Percentiles rank a stretch among this genome's conserved stretches.
phyloP scores from a whole-genome alignment of 352 stramenopile species.

The Peronospora destructor region DNA sequence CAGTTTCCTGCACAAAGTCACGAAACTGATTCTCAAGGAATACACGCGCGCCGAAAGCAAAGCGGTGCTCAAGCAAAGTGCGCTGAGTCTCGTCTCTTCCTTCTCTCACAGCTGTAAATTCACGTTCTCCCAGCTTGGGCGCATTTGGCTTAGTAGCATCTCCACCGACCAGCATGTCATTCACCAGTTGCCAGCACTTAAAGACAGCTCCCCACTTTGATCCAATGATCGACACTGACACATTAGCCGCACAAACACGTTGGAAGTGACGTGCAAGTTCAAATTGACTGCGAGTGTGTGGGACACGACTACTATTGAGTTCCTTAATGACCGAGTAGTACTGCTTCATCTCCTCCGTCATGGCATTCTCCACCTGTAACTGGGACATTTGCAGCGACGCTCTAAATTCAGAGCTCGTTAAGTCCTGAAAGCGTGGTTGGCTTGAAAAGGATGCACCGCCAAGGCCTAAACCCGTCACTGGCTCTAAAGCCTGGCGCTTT shows the following conservation, averaged over 20 bases:
- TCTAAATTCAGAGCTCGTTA: constrained; percentile 18
- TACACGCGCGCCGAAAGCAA: constrained; percentile 59
- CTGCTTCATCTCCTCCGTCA: constrained; percentile 82
- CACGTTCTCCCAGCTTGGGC: constrained; percentile 46
- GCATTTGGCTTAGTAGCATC: constrained; percentile 34
- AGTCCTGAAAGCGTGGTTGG: constrained; percentile 48
- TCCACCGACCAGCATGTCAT: constrained; percentile 52
- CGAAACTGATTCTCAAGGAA: constrained; percentile 80
- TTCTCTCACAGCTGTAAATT: constrained; percentile 37
- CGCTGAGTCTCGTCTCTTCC: constrained; percentile 33
- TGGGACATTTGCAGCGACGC: constrained; percentile 58
- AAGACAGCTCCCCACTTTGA: constrained; percentile 70
- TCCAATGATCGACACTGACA: constrained; percentile 46
- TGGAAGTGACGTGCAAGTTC: constrained; percentile 56
- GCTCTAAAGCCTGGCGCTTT: constrained; percentile 28
- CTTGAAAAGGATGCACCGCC: constrained; percentile 39
- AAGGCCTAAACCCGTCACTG: constrained; percentile 37
- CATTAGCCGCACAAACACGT: constrained; percentile 42
- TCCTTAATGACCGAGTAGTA: constrained; percentile 68
- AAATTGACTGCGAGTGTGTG: constrained; percentile 64
- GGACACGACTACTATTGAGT: constrained; percentile 61
- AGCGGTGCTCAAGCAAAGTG: constrained; percentile 40
- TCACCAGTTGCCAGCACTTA: constrained; percentile 80
- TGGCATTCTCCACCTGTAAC: constrained; percentile 49
- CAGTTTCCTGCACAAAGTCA: constrained; percentile 67